phyloP scores from a whole-genome alignment of 106 monocot species.

The Allium fistulosum region DNA sequence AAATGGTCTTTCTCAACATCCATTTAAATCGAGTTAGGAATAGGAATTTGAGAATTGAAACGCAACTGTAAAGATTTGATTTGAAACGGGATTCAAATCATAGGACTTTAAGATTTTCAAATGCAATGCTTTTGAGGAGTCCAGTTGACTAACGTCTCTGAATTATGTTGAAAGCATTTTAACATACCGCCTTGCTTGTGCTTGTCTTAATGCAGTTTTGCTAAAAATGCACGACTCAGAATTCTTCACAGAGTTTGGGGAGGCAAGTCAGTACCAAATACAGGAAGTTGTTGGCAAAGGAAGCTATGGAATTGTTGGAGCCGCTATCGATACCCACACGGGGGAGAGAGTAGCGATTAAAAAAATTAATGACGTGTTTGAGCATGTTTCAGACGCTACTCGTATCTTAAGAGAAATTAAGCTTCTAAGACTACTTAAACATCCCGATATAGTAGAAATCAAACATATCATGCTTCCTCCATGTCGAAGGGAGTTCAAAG shows the following conservation, averaged over 20 bases:
- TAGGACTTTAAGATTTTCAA: no score
- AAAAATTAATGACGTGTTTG: slow-evolving; percentile 72
- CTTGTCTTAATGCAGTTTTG: not conserved
- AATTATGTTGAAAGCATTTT: no score
- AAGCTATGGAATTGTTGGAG: slow-evolving; percentile 70
- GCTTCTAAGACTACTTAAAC: slow-evolving; percentile 50
- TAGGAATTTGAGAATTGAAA: no score
- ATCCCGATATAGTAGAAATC: slow-evolving; percentile 69
- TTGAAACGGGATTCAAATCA: no score
- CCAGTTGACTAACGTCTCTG: no score
- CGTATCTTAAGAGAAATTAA: slow-evolving; percentile 68
- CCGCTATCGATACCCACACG: slow-evolving; percentile 55
- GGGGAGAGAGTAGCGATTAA: slow-evolving; percentile 65
- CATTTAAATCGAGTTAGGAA: no score
- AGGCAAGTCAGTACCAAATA: slow-evolving; percentile 60
- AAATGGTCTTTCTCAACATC: no score
- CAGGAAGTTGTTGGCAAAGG: slow-evolving; percentile 74
- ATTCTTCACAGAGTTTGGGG: slow-evolving; percentile 75
- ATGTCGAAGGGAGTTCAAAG: slow-evolving; percentile 58
- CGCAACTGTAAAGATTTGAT: no score
- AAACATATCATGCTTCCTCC: slow-evolving; percentile 82
- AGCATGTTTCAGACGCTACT: slow-evolving; percentile 73
- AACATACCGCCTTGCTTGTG: no score
- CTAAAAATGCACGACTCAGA: slow-evolving; percentile 37
- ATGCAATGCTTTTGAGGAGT: no score